These are phyloP conservation scores for Aspergillus floridensis DNA, from an alignment of 2,329 filamentous ascomycete genomes.

Conservation along the genomic window DNA sequence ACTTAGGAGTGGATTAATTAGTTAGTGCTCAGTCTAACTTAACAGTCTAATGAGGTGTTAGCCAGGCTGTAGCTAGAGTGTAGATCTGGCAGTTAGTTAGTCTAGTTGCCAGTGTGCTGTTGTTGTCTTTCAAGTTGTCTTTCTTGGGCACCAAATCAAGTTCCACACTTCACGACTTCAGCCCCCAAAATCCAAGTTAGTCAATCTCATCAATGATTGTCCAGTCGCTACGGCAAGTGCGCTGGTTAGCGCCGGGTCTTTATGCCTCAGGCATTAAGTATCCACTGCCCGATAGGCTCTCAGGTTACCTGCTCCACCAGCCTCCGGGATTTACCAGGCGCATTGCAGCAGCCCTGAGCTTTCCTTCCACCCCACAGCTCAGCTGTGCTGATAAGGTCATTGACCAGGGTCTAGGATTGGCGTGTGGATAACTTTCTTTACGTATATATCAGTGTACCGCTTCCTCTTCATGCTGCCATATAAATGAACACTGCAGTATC, in stretches of 20 bases:
- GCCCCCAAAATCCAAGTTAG: background rate
- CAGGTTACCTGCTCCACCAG: constrained; percentile 16
- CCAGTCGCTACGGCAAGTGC: background rate
- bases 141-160: background rate
- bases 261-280: constrained; percentile 12
- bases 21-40: background rate
- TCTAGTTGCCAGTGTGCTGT: background rate
- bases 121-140: background rate
- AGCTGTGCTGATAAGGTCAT: background rate
- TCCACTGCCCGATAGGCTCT: background rate
- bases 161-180: background rate
- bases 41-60: background rate
- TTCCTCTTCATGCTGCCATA: background rate
- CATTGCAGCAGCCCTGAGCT: background rate
- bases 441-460: background rate
- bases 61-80: background rate
- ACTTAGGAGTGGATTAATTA: background rate
- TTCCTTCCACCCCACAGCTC: no score
- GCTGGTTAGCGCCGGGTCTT: background rate
- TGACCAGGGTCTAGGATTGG: background rate
- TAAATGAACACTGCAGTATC: no score
- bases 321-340: constrained; percentile 11
- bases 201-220: background rate
- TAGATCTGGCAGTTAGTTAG: background rate
- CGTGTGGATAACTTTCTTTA: no score